These are phyloP conservation scores for Neurospora africana DNA, from an alignment of 495 filamentous ascomycete genomes.

Conservation along the genomic window DNA sequence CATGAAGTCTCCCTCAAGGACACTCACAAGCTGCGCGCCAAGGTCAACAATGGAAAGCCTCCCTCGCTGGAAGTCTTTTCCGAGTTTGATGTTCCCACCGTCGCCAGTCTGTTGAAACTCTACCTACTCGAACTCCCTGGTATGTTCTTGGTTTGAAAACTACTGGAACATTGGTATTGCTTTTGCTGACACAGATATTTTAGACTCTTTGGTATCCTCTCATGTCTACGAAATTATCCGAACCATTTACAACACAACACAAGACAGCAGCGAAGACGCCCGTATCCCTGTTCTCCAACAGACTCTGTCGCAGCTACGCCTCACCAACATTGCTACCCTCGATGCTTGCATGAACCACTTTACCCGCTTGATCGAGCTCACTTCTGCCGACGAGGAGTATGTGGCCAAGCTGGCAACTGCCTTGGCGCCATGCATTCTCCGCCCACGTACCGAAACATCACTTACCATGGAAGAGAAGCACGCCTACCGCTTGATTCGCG, in stretches of 20 bases:
- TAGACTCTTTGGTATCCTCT: conserved; percentile 93
- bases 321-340: conserved; percentile 96
- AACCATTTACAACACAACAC: conserved; percentile 83
- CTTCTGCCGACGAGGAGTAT: conserved; percentile 86
- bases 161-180: background rate
- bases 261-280: conserved; percentile 52
- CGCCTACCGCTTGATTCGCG: conserved; percentile 81
- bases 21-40: conserved; percentile 73
- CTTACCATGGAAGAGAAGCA: conserved; percentile 94
- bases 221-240: conserved; percentile 99
- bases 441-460: conserved; percentile 73
- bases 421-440: conserved; percentile 81
- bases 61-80: conserved; percentile 66
- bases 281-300: conserved; percentile 91
- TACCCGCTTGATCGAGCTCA: conserved; percentile 90
- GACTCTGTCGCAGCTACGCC: conserved; percentile 84
- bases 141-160: conserved; percentile 33
- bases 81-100: conserved; percentile 83
- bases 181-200: conserved; percentile 12
- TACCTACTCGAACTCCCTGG: conserved; percentile 94
- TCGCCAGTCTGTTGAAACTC: conserved; percentile 87
- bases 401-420: conserved; percentile 61
- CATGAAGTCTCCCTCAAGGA: conserved; percentile 77
- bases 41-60: conserved; percentile 80
- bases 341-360: conserved; percentile 98